Evolutionary conservation across 2,329 filamentous ascomycete species (phyloP), one percentile per base, ranked within the genome.

Genomic region (Chlorencoelia australis): DNA sequence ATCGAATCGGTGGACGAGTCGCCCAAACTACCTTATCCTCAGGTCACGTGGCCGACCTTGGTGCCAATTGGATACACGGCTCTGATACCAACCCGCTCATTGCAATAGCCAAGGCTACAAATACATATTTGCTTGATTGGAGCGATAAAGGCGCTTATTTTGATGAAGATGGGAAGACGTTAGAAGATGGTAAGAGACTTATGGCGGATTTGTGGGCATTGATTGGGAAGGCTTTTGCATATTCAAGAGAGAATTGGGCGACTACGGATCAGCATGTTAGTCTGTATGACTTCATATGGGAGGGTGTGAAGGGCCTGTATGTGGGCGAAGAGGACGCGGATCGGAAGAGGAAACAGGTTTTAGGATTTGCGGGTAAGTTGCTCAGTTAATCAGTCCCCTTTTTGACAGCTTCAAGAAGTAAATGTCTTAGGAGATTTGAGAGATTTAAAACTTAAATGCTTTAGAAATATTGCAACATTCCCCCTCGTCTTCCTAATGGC

Each of bases 221-320:
- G 20, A 67, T 75, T 25, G 61, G 65, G 11, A 55, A 67, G 27
- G 69, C 68, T 1, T 73, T 73, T 58, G 59, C 64, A 28, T 55
- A 73, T 44, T 73, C 72, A 21, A 67, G 68, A 13, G 54, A 68
- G 39, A 59, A 69, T 16, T 60, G 61, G 6, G 59, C 62, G 5
- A 60, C 56, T 0, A 76, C 78, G 36, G 59, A 64, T 8, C 53
- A 62, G 1, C 52, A 64, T 1, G 53, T 54, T 17, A 67, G 71
- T 40, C 54, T 75, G 27, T 66, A 66, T 43, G 63, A 75, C 40
- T 73, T 67, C 47, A 68, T 59, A 24, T 62, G 58, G 9, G 55
- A 68, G 3, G 50, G 54, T 25, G 40, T 53, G 15, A 73, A 71
- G 68, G 69, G 71, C 8, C 63, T 64, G 1, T 74, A 71, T 48